These are phyloP conservation scores for Penicillium sp. DNA, from an alignment of 2,329 filamentous ascomycete species.

Conservation along the genomic window DNA sequence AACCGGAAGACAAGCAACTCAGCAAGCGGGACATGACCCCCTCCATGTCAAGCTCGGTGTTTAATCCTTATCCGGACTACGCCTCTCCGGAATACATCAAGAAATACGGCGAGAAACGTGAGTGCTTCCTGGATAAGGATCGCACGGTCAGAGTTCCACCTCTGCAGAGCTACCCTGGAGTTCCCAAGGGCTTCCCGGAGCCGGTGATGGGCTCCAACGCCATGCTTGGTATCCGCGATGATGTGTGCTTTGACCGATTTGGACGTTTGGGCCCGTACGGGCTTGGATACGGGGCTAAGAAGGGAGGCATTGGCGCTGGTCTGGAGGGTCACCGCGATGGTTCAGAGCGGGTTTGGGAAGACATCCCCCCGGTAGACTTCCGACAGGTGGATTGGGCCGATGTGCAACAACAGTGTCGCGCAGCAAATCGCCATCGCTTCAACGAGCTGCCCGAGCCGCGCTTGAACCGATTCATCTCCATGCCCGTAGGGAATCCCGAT, in stretches of 20 bases:
- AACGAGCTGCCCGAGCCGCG: conserved; percentile 39
- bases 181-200: conserved; percentile 81
- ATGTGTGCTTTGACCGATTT: conserved; percentile 91
- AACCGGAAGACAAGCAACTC: conserved; percentile 22
- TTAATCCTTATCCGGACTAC: conserved; percentile 70
- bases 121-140: conserved; percentile 76
- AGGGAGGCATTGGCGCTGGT: conserved; percentile 81
- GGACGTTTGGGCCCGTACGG: conserved; percentile 88
- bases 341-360: conserved; percentile 74
- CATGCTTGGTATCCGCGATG: conserved; percentile 72
- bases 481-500: conserved; percentile 31
- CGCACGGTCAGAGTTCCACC: conserved; percentile 65
- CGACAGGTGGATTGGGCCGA: conserved; percentile 75
- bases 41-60: conserved; percentile 53
- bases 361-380: conserved; percentile 73
- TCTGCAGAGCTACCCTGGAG: conserved; percentile 72
- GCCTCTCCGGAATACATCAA: conserved; percentile 56
- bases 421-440: conserved; percentile 71
- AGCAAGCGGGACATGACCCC: conserved; percentile 30
- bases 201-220: conserved; percentile 85
- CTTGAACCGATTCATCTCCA: conserved; percentile 36
- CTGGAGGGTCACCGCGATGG: conserved; percentile 82
- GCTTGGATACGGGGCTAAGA: conserved; percentile 76
- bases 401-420: conserved; percentile 71
- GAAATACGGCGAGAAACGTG: conserved; percentile 61